Conservation (phyloP, 345 rosid species). For the Brassica carinata region DNA sequence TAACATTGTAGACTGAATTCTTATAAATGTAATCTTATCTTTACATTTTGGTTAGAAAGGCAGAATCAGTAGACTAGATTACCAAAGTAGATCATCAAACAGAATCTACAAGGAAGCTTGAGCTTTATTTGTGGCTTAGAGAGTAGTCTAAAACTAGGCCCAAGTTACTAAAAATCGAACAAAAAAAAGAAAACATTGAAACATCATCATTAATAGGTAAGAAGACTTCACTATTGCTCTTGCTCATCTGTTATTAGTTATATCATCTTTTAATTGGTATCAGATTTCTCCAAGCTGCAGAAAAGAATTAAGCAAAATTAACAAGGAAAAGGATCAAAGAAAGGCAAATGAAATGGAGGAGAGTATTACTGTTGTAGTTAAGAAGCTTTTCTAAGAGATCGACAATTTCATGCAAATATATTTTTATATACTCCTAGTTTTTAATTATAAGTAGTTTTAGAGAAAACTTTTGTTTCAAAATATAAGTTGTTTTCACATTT, state of each 20-base stretch:
- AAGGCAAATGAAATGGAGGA: too few relatives aligned
- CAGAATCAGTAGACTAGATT: not conserved
- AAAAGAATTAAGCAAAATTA: too few relatives aligned
- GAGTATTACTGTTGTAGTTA: too few relatives aligned
- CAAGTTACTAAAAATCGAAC: not conserved
- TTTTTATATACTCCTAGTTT: too few relatives aligned
- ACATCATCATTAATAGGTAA: not conserved
- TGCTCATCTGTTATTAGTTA: not conserved
- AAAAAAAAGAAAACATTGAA: not conserved
- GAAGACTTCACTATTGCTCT: not conserved
- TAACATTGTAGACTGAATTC: not conserved
- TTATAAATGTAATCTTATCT: not conserved
- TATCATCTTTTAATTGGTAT: slow-evolving; percentile 35
- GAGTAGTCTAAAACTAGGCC: not conserved
- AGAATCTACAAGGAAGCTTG: not conserved
- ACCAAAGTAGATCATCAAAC: not conserved
- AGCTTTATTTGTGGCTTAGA: slow-evolving; percentile 2
- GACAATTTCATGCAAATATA: too few relatives aligned
- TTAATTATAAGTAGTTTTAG: too few relatives aligned
- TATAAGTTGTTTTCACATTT: too few relatives aligned
- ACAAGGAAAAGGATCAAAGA: too few relatives aligned
- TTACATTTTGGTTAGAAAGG: too few relatives aligned
- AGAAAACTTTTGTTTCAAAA: too few relatives aligned
- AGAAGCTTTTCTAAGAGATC: too few relatives aligned
- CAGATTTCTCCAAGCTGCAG: slow-evolving; percentile 73